Conservation (phyloP, 257 asterid species). For the Nicotiana tabacum region DNA sequence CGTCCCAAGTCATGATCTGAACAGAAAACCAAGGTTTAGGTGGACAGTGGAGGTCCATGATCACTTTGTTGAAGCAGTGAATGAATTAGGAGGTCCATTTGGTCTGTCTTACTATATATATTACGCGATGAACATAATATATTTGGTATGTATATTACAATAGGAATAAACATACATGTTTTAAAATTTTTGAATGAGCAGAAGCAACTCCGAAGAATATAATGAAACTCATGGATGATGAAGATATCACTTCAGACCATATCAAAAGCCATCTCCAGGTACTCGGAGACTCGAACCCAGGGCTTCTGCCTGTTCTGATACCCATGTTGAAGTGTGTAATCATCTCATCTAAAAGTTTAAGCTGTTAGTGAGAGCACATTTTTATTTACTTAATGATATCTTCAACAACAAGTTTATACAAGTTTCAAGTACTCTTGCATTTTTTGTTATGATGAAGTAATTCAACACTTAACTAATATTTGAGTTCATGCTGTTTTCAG, state of each 20-base stretch:
- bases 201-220: slow-evolving; percentile 19
- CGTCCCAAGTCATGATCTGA: not conserved
- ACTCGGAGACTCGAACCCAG: too few relatives aligned
- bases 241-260: slow-evolving; percentile 10
- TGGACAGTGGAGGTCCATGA: slow-evolving; percentile 18
- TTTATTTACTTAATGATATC: too few relatives aligned
- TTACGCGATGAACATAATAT: not conserved
- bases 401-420: too few relatives aligned
- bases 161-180: not conserved
- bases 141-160: not conserved
- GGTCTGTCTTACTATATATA: not conserved
- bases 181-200: not conserved
- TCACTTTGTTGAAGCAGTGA: slow-evolving; percentile 16
- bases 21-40: slow-evolving; percentile 12
- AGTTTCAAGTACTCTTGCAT: too few relatives aligned
- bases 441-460: not conserved
- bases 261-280: slow-evolving; percentile 23
- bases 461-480: not conserved
- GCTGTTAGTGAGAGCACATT: too few relatives aligned
- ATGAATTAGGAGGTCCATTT: slow-evolving; percentile 19
- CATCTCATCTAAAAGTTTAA: too few relatives aligned
- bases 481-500: not conserved
- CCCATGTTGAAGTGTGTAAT: too few relatives aligned
- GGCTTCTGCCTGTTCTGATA: too few relatives aligned
- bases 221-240: slow-evolving; percentile 7